Evolutionary conservation across 2,329 filamentous ascomycete genomes (phyloP).

Genomic region (Ceratocystis alfenasii): DNA sequence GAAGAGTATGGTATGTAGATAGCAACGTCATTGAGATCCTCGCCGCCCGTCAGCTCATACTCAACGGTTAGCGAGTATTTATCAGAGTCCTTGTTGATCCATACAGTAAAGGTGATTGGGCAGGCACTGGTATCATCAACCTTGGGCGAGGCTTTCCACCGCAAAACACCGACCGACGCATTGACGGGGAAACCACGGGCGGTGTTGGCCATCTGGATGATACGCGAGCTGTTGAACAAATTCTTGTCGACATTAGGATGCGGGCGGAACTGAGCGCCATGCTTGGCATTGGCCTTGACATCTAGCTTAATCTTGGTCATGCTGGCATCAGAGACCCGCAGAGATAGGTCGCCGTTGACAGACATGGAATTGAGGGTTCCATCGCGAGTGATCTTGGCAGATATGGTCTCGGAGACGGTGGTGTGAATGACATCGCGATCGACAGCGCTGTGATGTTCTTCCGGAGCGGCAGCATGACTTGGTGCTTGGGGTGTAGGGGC

Average conservation of each 20-base stretch:
- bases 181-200: conserved; percentile 87
- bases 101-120: conserved; percentile 92
- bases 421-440: conserved; percentile 82
- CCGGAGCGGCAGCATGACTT: conserved; percentile 35
- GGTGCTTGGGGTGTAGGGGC: conserved; percentile 40
- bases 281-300: conserved; percentile 61
- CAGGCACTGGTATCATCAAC: conserved; percentile 67
- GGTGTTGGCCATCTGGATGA: conserved; percentile 81
- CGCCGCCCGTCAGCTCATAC: conserved; percentile 79
- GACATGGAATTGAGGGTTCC: conserved; percentile 76
- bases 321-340: conserved; percentile 77
- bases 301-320: conserved; percentile 86
- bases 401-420: conserved; percentile 79
- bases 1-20: conserved; percentile 79
- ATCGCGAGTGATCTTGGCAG: conserved; percentile 77
- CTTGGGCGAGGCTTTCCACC: conserved; percentile 80
- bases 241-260: conserved; percentile 93
- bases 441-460: conserved; percentile 49
- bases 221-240: conserved; percentile 68
- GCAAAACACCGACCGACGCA: conserved; percentile 81
- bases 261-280: conserved; percentile 82
- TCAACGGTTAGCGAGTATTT: conserved; percentile 87
- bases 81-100: conserved; percentile 80
- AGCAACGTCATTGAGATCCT: conserved; percentile 68
- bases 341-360: conserved; percentile 81